Evolutionary conservation across 2,329 filamentous ascomycete species (phyloP).

Genomic region (Cladophialophora immunda): DNA sequence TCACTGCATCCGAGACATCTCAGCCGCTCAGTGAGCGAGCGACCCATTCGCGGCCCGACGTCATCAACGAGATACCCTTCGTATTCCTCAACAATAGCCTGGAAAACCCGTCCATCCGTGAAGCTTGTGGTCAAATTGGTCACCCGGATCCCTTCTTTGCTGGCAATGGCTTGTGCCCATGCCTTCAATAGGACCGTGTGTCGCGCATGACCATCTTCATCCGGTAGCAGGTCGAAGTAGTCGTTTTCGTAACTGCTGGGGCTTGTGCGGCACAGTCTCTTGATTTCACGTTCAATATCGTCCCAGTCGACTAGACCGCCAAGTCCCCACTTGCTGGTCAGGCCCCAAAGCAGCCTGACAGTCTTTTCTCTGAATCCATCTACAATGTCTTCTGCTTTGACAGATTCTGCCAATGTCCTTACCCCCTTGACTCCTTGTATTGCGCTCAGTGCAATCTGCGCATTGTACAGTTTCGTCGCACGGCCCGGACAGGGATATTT

Average conservation of each 20-base stretch:
- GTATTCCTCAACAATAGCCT: constrained; percentile 66
- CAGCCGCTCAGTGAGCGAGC: constrained; percentile 31
- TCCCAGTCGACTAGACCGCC: constrained; percentile 63
- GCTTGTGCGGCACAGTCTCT: constrained; percentile 47
- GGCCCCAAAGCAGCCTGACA: constrained; percentile 66
- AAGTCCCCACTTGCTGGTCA: constrained; percentile 67
- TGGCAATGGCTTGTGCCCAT: constrained; percentile 65
- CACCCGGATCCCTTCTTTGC: constrained; percentile 56
- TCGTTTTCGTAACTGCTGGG: constrained; percentile 36
- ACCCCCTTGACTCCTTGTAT: constrained; percentile 56
- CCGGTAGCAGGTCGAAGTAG: constrained; percentile 39
- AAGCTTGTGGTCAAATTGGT: constrained; percentile 68
- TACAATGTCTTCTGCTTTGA: constrained; percentile 67
- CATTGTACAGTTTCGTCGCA: constrained; percentile 67
- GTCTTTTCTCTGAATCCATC: constrained; percentile 72
- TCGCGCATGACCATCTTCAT: constrained; percentile 44
- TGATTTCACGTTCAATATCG: constrained; percentile 62
- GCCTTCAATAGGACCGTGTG: constrained; percentile 56
- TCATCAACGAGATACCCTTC: constrained; percentile 46
- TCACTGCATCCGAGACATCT: constrained; percentile 37
- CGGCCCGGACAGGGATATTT: constrained; percentile 66
- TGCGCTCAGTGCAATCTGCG: constrained; percentile 64
- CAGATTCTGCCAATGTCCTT: constrained; percentile 51
- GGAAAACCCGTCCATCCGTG: constrained; percentile 62
- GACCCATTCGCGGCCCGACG: neutral